These are phyloP conservation scores for Populus alba DNA, from an alignment of 345 rosid species.

Conservation along the genomic window DNA sequence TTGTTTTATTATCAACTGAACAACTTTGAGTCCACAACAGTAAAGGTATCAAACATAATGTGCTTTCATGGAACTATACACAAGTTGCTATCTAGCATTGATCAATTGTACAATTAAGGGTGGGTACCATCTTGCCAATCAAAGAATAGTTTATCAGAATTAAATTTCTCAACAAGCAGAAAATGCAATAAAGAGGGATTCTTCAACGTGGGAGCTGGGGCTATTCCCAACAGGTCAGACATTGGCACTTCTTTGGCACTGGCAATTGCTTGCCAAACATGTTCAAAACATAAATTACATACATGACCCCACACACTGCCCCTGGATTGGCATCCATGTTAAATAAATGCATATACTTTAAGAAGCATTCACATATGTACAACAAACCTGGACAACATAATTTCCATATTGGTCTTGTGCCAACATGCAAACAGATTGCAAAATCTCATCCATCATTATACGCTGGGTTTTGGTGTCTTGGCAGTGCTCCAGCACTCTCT, in stretches of 20 bases:
- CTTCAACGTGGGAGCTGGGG: background rate
- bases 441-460: conserved; percentile 84
- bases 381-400: conserved; percentile 94
- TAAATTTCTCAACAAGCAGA: background rate
- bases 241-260: background rate
- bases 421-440: conserved; percentile 77
- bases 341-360: background rate
- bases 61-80: background rate
- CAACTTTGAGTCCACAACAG: background rate
- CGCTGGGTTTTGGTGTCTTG: conserved; percentile 64
- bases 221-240: background rate
- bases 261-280: background rate
- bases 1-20: background rate
- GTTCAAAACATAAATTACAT: background rate
- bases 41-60: background rate
- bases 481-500: conserved; percentile 96
- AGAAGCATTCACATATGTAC: background rate
- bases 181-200: background rate
- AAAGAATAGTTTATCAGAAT: background rate
- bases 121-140: background rate
- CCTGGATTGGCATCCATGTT: background rate
- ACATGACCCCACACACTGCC: background rate
- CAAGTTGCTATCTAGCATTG: background rate
- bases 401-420: conserved; percentile 98
- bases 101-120: background rate